phyloP scores from a whole-genome alignment of 139 green algal genomes.

The Medakamo hakoo region DNA sequence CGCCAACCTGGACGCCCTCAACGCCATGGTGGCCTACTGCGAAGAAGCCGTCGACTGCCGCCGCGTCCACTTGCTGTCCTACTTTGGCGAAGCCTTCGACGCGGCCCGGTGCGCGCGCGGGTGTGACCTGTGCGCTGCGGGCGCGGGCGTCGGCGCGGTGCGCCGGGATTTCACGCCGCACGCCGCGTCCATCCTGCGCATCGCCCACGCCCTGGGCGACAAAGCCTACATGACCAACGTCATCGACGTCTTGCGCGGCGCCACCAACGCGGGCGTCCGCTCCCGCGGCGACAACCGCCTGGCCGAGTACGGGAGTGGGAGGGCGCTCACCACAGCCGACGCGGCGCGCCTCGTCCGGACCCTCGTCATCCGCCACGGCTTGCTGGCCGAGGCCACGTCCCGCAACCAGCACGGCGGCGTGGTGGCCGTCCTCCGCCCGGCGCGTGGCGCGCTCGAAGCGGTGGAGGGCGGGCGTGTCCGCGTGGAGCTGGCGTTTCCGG shows the following conservation, averaged over 20 bases:
- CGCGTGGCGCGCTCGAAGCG: background rate
- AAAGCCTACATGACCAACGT: constrained; percentile 11
- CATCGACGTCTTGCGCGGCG: constrained; percentile 22
- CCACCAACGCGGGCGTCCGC: constrained; percentile 19
- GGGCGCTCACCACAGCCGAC: constrained; percentile 11
- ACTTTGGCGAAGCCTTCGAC: constrained; percentile 71
- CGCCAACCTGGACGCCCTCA: constrained; percentile 59
- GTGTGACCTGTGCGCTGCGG: constrained; percentile 55
- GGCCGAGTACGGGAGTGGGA: constrained; percentile 17
- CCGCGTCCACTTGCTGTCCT: constrained; percentile 53
- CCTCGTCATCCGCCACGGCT: constrained; percentile 19
- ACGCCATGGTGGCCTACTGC: constrained; percentile 67
- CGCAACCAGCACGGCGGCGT: constrained; percentile 25
- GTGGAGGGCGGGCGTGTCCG: background rate
- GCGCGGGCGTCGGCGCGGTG: constrained; percentile 7
- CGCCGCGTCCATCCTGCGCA: constrained; percentile 22
- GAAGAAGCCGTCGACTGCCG: constrained; percentile 65
- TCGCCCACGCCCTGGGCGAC: constrained; percentile 18
- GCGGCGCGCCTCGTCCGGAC: constrained; percentile 30
- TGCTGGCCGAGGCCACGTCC: constrained; percentile 32
- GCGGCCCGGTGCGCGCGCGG: constrained; percentile 30
- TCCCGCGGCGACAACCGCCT: constrained; percentile 15
- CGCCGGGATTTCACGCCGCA: constrained; percentile 31
- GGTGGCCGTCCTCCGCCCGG: constrained; percentile 4
- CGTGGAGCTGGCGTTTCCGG: constrained; percentile 10